phyloP scores from a whole-genome alignment of 768 basidiomycete species.

The Mycena metata region DNA sequence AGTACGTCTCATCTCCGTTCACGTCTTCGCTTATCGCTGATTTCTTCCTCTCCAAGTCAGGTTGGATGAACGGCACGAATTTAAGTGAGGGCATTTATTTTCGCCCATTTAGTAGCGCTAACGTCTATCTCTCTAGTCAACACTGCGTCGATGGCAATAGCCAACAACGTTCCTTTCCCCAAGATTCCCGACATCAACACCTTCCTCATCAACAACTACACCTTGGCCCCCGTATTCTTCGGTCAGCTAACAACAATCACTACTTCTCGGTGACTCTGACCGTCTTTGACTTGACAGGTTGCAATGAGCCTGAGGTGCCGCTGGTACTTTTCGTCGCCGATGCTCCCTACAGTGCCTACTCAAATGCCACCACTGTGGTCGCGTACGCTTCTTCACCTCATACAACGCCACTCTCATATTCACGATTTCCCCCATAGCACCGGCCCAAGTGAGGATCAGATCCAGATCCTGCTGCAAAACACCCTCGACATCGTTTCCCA shows the following conservation, averaged over 20 bases:
- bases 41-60: conserved; percentile 9
- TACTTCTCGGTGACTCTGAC: conserved; percentile 8
- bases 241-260: conserved; percentile 11
- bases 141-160: conserved; percentile 25
- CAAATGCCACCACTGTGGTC: conserved; percentile 15
- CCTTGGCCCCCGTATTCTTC: conserved; percentile 18
- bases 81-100: conserved; percentile 19
- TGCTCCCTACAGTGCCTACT: conserved; percentile 26
- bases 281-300: conserved; percentile 15
- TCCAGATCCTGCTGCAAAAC: conserved; percentile 28
- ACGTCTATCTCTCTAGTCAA: conserved; percentile 21
- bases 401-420: not conserved
- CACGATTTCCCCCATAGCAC: not conserved
- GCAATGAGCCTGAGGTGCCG: conserved; percentile 26
- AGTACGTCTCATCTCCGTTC: conserved; percentile 10
- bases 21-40: conserved; percentile 8
- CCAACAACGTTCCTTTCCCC: conserved; percentile 23
- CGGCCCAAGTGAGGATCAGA: conserved; percentile 23
- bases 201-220: conserved; percentile 27
- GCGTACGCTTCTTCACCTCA: conserved; percentile 14
- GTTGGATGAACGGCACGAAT: conserved; percentile 26
- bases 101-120: not conserved
- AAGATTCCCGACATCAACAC: conserved; percentile 23
- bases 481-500: conserved; percentile 26
- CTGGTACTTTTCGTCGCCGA: conserved; percentile 22